Evolutionary conservation across 441 rosid species (phyloP), one percentile per base, ranked within the genome.

Genomic region (Aquilaria agallochum): DNA sequence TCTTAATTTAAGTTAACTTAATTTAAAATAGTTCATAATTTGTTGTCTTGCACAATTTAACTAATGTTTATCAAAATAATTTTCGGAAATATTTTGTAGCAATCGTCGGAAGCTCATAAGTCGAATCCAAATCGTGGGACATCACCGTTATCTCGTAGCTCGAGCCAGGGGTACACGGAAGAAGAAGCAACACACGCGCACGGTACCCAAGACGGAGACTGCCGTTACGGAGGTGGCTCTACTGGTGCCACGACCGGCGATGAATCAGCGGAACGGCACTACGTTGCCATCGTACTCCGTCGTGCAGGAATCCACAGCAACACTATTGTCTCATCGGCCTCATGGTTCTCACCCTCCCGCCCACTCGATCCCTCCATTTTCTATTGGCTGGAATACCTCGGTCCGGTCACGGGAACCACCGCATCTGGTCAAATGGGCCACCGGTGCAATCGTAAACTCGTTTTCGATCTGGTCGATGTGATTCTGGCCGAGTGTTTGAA

Each of bases 301-400:
- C 67, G 89, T 69, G 74, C 80, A 0, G 89, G 92, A 30, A 56
- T 85, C 55, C 80, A 80, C 58, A 83, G 75, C 59, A 73, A 78
- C 40, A 78, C 90, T 46, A 80, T 73, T 4, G 68, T 81, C 55
- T 77, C 90, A 49, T 83, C 71, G 64, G 71, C 76, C 0, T 62
- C 75, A 46, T 84, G 89, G 88, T 83, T 84, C 69, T 84, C 96
- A 54, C 80, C 87, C n/a, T 78, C 92, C 2, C 87, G 69, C 53
- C 81, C 82, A 8, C 58, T 89, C 3, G 70, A 83, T 71, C 80
- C 86, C n/a, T 81, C 82, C 10, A 78, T 79, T 64, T 90, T 88
- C 78, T 69, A 81, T 71, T 58, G 73, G 55, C 82, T 90, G 54
- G 96, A 90, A 68, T 67, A 71, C 59, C 70, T 67, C 49, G 47